phyloP scores from a whole-genome alignment of 2,329 filamentous ascomycete genomes.

The Zymoseptoria pseudotritici region DNA sequence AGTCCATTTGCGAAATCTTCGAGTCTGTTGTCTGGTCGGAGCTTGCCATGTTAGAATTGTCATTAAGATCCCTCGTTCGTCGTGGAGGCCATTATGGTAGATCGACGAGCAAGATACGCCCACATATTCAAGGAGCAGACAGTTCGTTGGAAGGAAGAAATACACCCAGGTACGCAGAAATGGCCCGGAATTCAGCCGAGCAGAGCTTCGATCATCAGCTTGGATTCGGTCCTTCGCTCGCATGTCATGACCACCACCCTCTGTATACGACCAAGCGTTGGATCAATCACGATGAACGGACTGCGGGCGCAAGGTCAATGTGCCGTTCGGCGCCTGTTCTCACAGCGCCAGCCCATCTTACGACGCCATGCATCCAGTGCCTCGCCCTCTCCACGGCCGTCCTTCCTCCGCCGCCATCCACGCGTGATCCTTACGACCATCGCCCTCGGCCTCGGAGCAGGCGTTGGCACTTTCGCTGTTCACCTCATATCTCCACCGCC shows the following conservation, averaged over 20 bases:
- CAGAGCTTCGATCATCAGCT: neutral
- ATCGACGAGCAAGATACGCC: neutral
- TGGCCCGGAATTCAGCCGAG: neutral
- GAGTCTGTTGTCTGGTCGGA: neutral
- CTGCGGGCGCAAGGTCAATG: neutral
- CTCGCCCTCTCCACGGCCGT: neutral
- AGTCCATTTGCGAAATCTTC: neutral
- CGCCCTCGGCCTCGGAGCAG: conserved; percentile 38
- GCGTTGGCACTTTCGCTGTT: conserved; percentile 34
- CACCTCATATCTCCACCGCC: conserved; percentile 40
- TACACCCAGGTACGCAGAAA: neutral
- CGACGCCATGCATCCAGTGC: neutral
- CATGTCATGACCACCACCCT: no score
- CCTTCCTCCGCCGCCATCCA: conserved; percentile 12
- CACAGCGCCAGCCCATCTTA: neutral
- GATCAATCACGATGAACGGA: neutral
- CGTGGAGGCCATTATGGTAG: neutral
- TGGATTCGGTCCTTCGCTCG: neutral
- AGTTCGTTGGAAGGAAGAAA: neutral
- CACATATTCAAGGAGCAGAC: neutral
- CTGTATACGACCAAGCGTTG: neutral
- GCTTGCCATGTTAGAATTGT: neutral
- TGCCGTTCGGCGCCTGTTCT: neutral
- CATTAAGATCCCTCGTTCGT: neutral
- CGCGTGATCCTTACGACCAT: conserved; percentile 22